Evolutionary conservation across 441 rosid species (phyloP), one percentile per base, ranked within the genome.

Genomic region (Brassica hybrid): DNA sequence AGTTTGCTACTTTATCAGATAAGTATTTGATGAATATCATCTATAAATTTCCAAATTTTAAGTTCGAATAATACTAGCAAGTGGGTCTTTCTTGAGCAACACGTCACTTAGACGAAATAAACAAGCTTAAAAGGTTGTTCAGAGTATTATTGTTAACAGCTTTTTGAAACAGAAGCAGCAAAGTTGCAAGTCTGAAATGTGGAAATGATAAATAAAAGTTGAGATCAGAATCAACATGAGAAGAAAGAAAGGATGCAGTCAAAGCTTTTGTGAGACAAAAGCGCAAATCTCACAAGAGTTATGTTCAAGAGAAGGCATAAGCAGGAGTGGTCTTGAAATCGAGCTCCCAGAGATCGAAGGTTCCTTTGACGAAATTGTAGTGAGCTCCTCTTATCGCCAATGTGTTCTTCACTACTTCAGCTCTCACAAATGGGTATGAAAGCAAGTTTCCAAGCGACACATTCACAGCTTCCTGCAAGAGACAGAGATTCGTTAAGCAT

Each of bases 321-420:
- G 32, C 32, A 27, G 32, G 32, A 5, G 32, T 27, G 5, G 32
- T 27, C 32, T 27, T 27, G 32, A 27, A 27, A 27, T 27, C 32
- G 32, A 27, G 32, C 32, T 27, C 32, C 32, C 32, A 27, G 32
- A 27, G 32, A 27, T 27, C 32, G 6, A 27, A 27, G 5, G 32
- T 27, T 4, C 32, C 32, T 50, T 89, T 75, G 32, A 93, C 88
- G n/a, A 95, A 95, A 78, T 95, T 86, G 75, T 95, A 95, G 73
- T 93, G 97, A 11, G 88, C 99, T 25, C 98, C 99, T 69, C 91
- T 91, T 74, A 95, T 38, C 2, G 80, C 76, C 45, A 95, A 43
- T 2, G 32, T 27, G 32, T 27, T 27, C 32, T 27, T 27, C 32
- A 27, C 32, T 27, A 27, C 32, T 27, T 4, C 32, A 27, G 32